Evolutionary conservation across 441 rosid species (phyloP).

Genomic region (Rhodomyrtus psidioides): DNA sequence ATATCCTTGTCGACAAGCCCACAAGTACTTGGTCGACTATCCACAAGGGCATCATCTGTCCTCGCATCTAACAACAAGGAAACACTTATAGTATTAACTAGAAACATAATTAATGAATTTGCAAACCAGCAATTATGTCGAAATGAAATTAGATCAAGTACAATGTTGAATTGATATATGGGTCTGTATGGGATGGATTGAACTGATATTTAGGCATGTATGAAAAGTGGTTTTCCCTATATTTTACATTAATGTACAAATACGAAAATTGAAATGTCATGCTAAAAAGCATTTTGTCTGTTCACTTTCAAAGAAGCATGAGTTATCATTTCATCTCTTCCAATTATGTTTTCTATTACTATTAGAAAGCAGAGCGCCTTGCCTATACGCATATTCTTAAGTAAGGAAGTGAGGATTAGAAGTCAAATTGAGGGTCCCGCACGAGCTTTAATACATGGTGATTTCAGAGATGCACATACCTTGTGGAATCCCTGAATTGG

Average conservation of each 20-base stretch:
- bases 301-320: accelerated
- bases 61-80: background rate
- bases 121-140: background rate
- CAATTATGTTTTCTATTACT: background rate
- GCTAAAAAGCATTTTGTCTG: background rate
- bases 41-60: background rate
- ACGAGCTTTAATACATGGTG: background rate
- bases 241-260: background rate
- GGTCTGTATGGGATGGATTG: background rate
- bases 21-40: accelerated
- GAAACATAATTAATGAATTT: background rate
- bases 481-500: background rate
- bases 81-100: no score
- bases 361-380: no score
- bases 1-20: background rate
- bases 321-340: no score
- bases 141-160: background rate
- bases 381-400: no score
- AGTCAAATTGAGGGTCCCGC: accelerated
- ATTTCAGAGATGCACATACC: background rate
- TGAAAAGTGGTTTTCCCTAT: background rate
- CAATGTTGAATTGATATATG: no score
- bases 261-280: background rate
- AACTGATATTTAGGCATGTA: background rate
- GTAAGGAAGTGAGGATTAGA: background rate